Evolutionary conservation across 2,329 filamentous ascomycete species (phyloP).

Genomic region (Fusarium nelsonii): DNA sequence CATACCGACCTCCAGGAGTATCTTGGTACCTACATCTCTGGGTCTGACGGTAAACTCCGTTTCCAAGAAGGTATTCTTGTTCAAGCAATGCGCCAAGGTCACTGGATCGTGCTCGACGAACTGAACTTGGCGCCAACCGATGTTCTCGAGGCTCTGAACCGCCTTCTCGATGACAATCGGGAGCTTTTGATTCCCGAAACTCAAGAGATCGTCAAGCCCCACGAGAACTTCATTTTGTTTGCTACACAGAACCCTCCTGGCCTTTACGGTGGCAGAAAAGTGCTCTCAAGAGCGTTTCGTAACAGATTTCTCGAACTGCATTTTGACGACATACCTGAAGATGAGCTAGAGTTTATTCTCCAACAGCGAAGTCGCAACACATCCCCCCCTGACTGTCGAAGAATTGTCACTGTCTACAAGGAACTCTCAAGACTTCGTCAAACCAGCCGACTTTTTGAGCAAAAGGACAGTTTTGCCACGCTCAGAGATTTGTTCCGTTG

Average conservation of each 20-base stretch:
- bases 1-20: constrained; percentile 99
- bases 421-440: constrained; percentile 91
- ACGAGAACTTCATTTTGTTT: constrained; percentile 97
- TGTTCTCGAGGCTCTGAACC: constrained; percentile 94
- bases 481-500: constrained; percentile 95
- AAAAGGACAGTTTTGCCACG: constrained; percentile 97
- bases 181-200: constrained; percentile 97
- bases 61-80: constrained; percentile 97
- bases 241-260: constrained; percentile 98
- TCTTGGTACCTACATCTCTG: constrained; percentile 92
- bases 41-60: constrained; percentile 81
- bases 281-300: constrained; percentile 91
- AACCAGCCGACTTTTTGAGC: constrained; percentile 91
- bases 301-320: constrained; percentile 98
- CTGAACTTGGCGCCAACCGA: constrained; percentile 97
- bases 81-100: constrained; percentile 89
- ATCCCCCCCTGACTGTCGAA: constrained; percentile 88
- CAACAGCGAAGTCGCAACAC: constrained; percentile 88
- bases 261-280: constrained; percentile 93
- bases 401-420: constrained; percentile 94
- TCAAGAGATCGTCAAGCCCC: constrained; percentile 90
- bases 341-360: constrained; percentile 91
- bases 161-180: constrained; percentile 94
- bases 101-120: constrained; percentile 99
- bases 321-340: constrained; percentile 97